phyloP scores from a whole-genome alignment of 768 basidiomycete genomes.

The Rhodosporidiobolus sp. region DNA sequence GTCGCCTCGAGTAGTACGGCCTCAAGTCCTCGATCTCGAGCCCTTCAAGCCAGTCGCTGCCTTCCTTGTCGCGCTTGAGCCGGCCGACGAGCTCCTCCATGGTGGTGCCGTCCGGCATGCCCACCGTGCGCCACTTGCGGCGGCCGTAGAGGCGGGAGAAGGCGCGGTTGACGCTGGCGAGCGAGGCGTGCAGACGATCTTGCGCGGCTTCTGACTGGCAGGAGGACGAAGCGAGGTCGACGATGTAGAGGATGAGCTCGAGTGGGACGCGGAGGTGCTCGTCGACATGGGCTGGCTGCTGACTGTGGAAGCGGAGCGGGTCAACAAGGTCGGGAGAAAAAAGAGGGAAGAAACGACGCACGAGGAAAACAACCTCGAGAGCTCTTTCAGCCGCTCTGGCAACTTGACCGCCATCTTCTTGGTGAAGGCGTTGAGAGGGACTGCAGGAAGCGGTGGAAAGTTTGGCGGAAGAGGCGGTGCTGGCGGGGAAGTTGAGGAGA shows the following conservation, averaged over 20 bases:
- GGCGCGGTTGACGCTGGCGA: background rate
- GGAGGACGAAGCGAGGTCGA: slow-evolving; percentile 2
- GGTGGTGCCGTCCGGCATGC: background rate
- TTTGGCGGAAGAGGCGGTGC: too few species aligned
- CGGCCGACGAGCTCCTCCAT: background rate
- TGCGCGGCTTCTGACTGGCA: background rate
- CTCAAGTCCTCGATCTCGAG: background rate
- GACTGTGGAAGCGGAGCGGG: background rate
- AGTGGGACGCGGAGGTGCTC: background rate
- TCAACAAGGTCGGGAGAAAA: background rate
- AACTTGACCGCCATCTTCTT: too few species aligned
- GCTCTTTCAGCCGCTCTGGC: too few species aligned
- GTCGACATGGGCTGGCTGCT: background rate
- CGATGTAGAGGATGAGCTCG: slow-evolving; percentile 5
- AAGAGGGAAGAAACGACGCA: background rate
- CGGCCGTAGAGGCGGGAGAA: background rate
- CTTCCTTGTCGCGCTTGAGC: background rate
- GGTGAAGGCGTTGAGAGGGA: too few species aligned
- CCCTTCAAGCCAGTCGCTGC: background rate
- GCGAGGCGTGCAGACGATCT: background rate
- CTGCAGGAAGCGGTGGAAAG: too few species aligned
- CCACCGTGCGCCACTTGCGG: background rate
- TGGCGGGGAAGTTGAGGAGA: too few species aligned
- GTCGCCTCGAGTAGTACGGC: background rate
- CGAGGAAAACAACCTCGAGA: too few species aligned